phyloP scores from a whole-genome alignment of 208 protist species.

The Wallacemonas sp. region DNA sequence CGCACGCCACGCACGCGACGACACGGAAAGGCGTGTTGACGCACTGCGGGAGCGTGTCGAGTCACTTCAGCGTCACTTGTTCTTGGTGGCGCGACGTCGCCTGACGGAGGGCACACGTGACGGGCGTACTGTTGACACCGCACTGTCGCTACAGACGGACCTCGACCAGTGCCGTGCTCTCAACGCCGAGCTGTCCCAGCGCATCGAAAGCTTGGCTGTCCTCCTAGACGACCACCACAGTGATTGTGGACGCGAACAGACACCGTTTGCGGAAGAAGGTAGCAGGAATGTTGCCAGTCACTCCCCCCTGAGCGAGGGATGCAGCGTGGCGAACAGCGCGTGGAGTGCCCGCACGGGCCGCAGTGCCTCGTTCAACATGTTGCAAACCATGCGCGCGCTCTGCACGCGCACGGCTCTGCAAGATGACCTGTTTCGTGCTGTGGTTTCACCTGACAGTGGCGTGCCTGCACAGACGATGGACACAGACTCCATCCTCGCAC shows the following conservation, averaged over 20 bases:
- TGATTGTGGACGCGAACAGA: too few relatives aligned
- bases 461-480: too few relatives aligned
- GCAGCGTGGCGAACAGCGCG: background rate
- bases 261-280: too few relatives aligned
- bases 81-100: background rate
- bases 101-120: background rate
- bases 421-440: too few relatives aligned
- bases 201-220: background rate
- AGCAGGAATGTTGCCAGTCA: background rate
- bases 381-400: background rate
- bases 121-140: background rate
- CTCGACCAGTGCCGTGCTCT: background rate
- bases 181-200: background rate
- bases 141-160: background rate
- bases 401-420: too few relatives aligned
- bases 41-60: background rate
- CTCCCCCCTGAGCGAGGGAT: background rate
- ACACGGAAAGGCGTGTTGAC: background rate
- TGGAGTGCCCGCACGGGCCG: background rate
- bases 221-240: background rate
- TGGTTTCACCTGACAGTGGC: too few relatives aligned
- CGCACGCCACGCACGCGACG: background rate
- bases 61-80: background rate
- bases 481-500: background rate
- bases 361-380: slow-evolving; percentile 1